A percentile compares a stretch with the other conserved stretches of the same genome.
Conservation (phyloP, 257 asterid genomes). For the Ophiorrhiza pumila region DNA sequence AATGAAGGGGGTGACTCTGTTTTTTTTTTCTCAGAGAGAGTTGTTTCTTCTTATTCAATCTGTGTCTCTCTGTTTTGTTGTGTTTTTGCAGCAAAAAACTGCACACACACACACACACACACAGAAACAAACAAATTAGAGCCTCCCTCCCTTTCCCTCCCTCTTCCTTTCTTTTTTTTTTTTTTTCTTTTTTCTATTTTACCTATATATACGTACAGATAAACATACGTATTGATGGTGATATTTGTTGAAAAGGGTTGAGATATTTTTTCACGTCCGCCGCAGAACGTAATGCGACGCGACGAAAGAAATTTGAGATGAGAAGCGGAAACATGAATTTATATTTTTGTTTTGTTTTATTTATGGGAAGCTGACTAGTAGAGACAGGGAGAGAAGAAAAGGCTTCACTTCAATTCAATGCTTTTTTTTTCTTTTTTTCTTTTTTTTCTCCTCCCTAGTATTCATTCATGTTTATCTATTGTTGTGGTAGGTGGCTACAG, state of each 20-base stretch:
- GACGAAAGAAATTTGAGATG: conserved; percentile 5
- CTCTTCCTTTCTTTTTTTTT: neutral
- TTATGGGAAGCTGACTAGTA: too few species aligned
- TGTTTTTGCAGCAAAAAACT: neutral
- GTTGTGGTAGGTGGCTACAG: too few species aligned
- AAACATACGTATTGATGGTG: neutral
- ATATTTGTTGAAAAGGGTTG: neutral
- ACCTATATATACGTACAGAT: neutral
- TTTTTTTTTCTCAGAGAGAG: neutral
- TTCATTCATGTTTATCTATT: too few species aligned
- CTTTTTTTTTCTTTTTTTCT: neutral
- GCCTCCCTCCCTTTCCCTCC: neutral
- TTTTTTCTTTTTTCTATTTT: neutral
- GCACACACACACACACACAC: neutral
- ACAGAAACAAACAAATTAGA: conserved; percentile 13
- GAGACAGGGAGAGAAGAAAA: too few species aligned
- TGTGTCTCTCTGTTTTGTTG: neutral
- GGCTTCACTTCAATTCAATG: too few species aligned
- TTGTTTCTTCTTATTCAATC: neutral
- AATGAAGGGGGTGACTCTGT: neutral
- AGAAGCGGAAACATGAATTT: conserved; percentile 17
- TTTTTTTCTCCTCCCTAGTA: too few species aligned
- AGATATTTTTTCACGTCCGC: conserved; percentile 14
- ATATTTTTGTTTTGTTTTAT: too few species aligned
- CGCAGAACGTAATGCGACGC: conserved; percentile 6